Evolutionary conservation across 306 rosid species (phyloP), one percentile per base, ranked within the genome.

Genomic region (Cucurbita argyrosperma): DNA sequence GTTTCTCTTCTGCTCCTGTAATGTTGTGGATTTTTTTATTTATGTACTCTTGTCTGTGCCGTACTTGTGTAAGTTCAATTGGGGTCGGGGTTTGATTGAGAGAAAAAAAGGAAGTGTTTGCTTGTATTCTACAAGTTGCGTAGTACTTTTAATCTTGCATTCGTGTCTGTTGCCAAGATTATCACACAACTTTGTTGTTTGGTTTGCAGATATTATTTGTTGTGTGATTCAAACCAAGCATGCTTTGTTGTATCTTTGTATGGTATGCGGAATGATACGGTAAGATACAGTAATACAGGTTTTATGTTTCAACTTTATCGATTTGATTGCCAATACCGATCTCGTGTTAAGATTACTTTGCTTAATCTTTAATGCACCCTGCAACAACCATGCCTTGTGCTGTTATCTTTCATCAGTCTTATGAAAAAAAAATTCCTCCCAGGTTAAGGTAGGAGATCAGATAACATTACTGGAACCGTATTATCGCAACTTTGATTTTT

Each of bases 381-480:
- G 66, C 70, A 45, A 49, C 67, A 30, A 19, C 53, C 51, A 46
- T 38, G 35, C 73, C 65, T 43, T 57, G 3, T 15, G 35, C 51
- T 37, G 40, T 12, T 23, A 23, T 14, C 10, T 11, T 46, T 19
- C 51, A 7, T 66, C 13, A 56, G 18, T 54, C 47, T 37, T 67
- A 53, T 30, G 45, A 23, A 16, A 52, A 52, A 71, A 40, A 15
- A 14, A 51, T 14, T 77, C 72, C 72, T 77, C 78, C 50, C 93
- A 94, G 92, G 84, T 91, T 83, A 90, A 91, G 88, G 97, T 87
- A 87, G 97, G 97, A 80, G 97, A 94, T 81, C 96, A 87, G 78
- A 76, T 94, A 70, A 83, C 90, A 8, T 21, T 94, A 65, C 76
- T 89, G 67, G 95, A 91, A 50, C 99, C 99, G 15, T 83, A 60